Evolutionary conservation across 768 basidiomycete genomes (phyloP).

Genomic region (Cystofilobasidium bisporidii): DNA sequence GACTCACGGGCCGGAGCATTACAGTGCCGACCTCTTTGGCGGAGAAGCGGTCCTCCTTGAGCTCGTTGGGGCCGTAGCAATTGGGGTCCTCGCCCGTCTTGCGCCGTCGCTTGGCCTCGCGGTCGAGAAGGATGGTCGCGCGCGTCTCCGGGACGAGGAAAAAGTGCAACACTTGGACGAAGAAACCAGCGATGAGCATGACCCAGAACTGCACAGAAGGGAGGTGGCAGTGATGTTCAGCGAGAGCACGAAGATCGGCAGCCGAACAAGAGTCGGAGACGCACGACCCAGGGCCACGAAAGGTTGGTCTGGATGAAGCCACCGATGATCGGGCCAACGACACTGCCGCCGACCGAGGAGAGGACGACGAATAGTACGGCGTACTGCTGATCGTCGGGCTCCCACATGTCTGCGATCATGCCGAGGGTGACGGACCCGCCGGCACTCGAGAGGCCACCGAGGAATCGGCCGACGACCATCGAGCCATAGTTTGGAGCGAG

Average conservation of each 20-base stretch:
- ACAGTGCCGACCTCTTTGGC: constrained; percentile 23
- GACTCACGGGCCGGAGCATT: constrained; percentile 29
- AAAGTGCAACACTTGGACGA: constrained; percentile 35
- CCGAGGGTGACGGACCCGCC: constrained; percentile 37
- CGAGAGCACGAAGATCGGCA: too few relatives aligned
- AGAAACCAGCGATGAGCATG: constrained; percentile 35
- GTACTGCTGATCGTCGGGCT: constrained; percentile 34
- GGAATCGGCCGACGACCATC: constrained; percentile 33
- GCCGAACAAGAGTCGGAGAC: too few relatives aligned
- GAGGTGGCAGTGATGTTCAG: too few relatives aligned
- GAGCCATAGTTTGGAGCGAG: constrained; percentile 35
- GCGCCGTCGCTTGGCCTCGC: constrained; percentile 32
- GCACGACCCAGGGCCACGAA: constrained; percentile 24
- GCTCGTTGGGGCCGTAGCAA: constrained; percentile 35
- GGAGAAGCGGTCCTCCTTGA: constrained; percentile 30
- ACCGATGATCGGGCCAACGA: constrained; percentile 33
- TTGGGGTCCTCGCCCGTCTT: constrained; percentile 31
- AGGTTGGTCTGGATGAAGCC: constrained; percentile 28
- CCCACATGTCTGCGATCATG: constrained; percentile 37
- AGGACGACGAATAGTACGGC: constrained; percentile 37
- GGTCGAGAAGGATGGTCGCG: constrained; percentile 32
- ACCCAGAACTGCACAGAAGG: too few relatives aligned
- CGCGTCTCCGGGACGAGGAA: constrained; percentile 37
- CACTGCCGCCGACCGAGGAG: constrained; percentile 32
- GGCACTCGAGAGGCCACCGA: constrained; percentile 38